Conservation (phyloP, 345 rosid species). For the Citropsis articulata region DNA sequence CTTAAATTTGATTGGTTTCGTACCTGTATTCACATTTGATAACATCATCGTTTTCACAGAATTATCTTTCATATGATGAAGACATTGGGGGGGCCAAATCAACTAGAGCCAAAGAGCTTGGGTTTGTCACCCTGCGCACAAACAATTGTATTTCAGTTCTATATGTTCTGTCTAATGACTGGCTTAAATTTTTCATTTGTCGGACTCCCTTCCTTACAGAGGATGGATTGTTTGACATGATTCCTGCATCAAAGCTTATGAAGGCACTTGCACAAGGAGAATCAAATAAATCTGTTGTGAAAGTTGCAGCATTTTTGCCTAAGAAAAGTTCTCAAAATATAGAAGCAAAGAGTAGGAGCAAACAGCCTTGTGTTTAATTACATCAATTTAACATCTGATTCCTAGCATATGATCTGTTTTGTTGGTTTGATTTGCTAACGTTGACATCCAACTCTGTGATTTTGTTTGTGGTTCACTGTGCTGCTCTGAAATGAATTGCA, state of each 20-base stretch:
- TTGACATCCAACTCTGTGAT: background rate
- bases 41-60: conserved; percentile 49
- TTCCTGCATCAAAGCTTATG: conserved; percentile 59
- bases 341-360: conserved; percentile 52
- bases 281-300: conserved; percentile 38
- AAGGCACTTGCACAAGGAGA: conserved; percentile 38
- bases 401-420: background rate
- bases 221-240: conserved; percentile 86
- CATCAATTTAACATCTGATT: background rate
- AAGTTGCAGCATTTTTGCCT: conserved; percentile 33
- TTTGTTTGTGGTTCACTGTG: background rate
- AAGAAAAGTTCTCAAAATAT: conserved; percentile 58
- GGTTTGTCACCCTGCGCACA: conserved; percentile 45
- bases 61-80: conserved; percentile 91
- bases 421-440: background rate
- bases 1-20: conserved; percentile 16
- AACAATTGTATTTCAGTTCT: conserved; percentile 15
- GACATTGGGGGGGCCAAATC: conserved; percentile 94
- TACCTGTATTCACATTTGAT: conserved; percentile 14
- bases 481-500: background rate
- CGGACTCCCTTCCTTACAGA: conserved; percentile 82
- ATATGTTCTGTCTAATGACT: conserved; percentile 18
- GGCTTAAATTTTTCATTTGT: conserved; percentile 21
- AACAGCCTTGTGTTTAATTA: background rate
- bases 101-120: conserved; percentile 84